A percentile compares a stretch with the other conserved stretches of the same genome.
Evolutionary conservation across 495 filamentous ascomycete species (phyloP).

Genomic region (Penicillium atrosanguineum): DNA sequence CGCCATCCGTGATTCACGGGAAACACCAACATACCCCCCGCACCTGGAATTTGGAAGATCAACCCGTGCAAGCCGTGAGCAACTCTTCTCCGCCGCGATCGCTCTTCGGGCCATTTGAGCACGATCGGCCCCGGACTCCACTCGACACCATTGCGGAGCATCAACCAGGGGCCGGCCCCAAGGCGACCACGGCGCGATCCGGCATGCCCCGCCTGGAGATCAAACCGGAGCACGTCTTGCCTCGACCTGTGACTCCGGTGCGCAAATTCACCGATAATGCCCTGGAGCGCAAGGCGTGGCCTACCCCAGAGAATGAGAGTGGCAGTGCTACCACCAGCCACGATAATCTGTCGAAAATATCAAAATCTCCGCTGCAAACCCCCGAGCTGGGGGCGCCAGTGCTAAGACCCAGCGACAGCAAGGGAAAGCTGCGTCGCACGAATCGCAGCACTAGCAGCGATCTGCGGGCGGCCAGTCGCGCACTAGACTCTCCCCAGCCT

Average conservation of each 20-base stretch:
- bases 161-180: slow-evolving; percentile 27
- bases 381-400: slow-evolving; percentile 37
- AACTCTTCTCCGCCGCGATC: slow-evolving; percentile 27
- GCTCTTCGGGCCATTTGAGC: slow-evolving; percentile 24
- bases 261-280: slow-evolving; percentile 53
- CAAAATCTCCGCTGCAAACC: slow-evolving; percentile 19
- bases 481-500: slow-evolving; percentile 27
- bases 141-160: slow-evolving; percentile 41
- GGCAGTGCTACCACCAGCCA: slow-evolving; percentile 6
- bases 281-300: slow-evolving; percentile 49
- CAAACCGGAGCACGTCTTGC: slow-evolving; percentile 42
- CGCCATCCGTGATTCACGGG: slow-evolving; percentile 38
- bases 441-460: slow-evolving; percentile 77
- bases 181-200: slow-evolving; percentile 23
- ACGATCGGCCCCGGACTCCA: slow-evolving; percentile 37
- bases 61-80: slow-evolving; percentile 16
- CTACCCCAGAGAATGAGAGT: slow-evolving; percentile 46
- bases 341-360: slow-evolving; percentile 39
- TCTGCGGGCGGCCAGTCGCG: slow-evolving; percentile 66
- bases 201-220: slow-evolving; percentile 43
- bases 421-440: slow-evolving; percentile 60
- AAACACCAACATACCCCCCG: slow-evolving; percentile 28
- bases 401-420: slow-evolving; percentile 32
- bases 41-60: slow-evolving; percentile 36
- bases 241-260: slow-evolving; percentile 39